Evolutionary conservation across 148 eudicot species (phyloP), one percentile per base, ranked within the genome.

Genomic region (Fagopyrum esculentum): DNA sequence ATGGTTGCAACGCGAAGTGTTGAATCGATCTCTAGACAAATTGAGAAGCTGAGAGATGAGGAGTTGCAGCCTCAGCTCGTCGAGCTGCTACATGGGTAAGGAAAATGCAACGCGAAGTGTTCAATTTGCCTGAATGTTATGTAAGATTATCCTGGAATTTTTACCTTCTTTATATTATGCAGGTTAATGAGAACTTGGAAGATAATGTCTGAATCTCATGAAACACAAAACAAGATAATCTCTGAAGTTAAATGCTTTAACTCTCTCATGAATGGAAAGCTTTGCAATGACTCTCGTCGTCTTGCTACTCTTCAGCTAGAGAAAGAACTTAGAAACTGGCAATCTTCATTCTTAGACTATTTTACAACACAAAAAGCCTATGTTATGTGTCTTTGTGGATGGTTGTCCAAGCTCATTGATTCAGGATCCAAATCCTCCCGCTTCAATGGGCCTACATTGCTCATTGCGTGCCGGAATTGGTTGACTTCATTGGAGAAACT

Each of bases 21-120:
- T 69, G 93, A 85, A 52, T 83, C 88, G 5, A 89, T 87, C 77
- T 82, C 87, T 45, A 82, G 73, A 60, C 84, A 81, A 80, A 85
- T 89, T 16, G 81, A 84, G 63, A 87, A 84, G 69, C 70, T 87
- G 8, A 83, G 82, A 85, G 93, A 87, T 77, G 87, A 89, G 47
- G 93, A 89, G 78, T 84, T 89, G 72, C 87, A 79, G 52, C 92
- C 92, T 6, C 90, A 89, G 60, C 79, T 87, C 9, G 50, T 87
- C 64, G 93, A 89, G 80, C 81, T 89, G 68, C 74, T 87, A 2
- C 84, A 79, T 22, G 88, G 92, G 92, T 82, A 83, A 77, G 85
- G 30, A 74, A 75, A 54, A 26, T 1, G 7, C 6, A 4, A 69
- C 47, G 3, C 11, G 1, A 0, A n/a, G n/a, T n/a, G n/a, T n/a